Conservation (phyloP, 495 filamentous ascomycete genomes). For the Daldinia vernicosa region DNA sequence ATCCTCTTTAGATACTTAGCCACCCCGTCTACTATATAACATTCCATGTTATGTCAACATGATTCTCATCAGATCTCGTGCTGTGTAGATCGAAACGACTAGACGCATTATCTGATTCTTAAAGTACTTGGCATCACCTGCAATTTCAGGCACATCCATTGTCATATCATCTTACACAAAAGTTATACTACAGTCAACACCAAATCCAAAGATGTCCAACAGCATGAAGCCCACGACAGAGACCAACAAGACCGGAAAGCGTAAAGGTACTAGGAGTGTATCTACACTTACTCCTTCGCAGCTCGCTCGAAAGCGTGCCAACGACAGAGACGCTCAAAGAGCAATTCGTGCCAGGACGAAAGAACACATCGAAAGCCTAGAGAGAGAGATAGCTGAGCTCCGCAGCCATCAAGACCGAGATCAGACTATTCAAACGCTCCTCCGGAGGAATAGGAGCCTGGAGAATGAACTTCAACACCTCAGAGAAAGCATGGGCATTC, state of each 20-base stretch:
- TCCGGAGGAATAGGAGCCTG: slow-evolving; percentile 51
- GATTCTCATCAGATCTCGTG: background rate
- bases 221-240: slow-evolving; percentile 34
- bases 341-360: slow-evolving; percentile 86
- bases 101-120: background rate
- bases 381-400: slow-evolving; percentile 72
- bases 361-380: slow-evolving; percentile 78
- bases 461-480: slow-evolving; percentile 49
- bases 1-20: background rate
- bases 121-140: background rate
- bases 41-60: background rate
- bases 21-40: slow-evolving; percentile 15
- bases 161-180: background rate
- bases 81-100: background rate
- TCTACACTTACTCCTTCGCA: slow-evolving; percentile 78
- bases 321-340: slow-evolving; percentile 88
- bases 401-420: slow-evolving; percentile 48
- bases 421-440: slow-evolving; percentile 47
- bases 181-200: background rate
- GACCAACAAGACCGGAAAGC: slow-evolving; percentile 46
- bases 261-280: slow-evolving; percentile 68
- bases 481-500: slow-evolving; percentile 45
- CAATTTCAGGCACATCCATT: slow-evolving; percentile 1
- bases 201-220: slow-evolving; percentile 13
- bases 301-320: slow-evolving; percentile 81